Evolutionary conservation across 2,329 filamentous ascomycete genomes (phyloP).

Genomic region (Fusarium buxicola): DNA sequence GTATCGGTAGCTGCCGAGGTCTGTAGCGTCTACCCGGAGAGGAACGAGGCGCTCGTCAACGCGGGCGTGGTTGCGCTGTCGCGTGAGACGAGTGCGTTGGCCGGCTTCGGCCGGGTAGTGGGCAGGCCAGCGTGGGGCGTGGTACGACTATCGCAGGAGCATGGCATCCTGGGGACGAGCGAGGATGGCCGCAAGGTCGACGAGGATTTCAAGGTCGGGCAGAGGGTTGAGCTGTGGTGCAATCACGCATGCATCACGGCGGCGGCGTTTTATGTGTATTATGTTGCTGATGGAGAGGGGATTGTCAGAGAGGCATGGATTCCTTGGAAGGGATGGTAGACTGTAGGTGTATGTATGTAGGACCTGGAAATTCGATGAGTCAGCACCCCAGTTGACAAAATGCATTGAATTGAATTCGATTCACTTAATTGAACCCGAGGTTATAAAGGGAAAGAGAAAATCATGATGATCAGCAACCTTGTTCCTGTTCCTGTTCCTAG

Average conservation of each 20-base stretch:
- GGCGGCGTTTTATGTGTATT: conserved; percentile 51
- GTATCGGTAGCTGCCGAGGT: conserved; percentile 50
- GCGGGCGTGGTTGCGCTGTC: conserved; percentile 52
- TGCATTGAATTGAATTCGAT: too few relatives aligned
- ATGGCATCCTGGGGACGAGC: conserved; percentile 50
- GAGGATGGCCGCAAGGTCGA: conserved; percentile 40
- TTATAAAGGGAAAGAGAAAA: too few relatives aligned
- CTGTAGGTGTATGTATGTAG: conserved; percentile 4
- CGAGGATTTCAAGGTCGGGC: conserved; percentile 49
- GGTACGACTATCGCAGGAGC: conserved; percentile 53
- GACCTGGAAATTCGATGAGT: conserved; percentile 5
- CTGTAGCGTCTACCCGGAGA: conserved; percentile 53
- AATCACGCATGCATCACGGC: conserved; percentile 55
- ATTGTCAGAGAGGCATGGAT: conserved; percentile 51
- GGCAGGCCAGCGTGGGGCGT: conserved; percentile 48
- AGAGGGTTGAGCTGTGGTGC: conserved; percentile 48
- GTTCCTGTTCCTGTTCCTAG: conserved; percentile 28
- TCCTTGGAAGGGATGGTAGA: conserved; percentile 53
- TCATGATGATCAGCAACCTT: not conserved
- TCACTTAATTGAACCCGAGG: not conserved
- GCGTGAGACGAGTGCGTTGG: conserved; percentile 48
- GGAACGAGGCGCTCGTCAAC: conserved; percentile 54
- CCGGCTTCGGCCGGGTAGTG: conserved; percentile 49
- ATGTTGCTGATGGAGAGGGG: conserved; percentile 51
- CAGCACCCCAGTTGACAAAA: not conserved